phyloP scores from a whole-genome alignment of 2,329 filamentous ascomycete genomes.

The Penicillium sp. region DNA sequence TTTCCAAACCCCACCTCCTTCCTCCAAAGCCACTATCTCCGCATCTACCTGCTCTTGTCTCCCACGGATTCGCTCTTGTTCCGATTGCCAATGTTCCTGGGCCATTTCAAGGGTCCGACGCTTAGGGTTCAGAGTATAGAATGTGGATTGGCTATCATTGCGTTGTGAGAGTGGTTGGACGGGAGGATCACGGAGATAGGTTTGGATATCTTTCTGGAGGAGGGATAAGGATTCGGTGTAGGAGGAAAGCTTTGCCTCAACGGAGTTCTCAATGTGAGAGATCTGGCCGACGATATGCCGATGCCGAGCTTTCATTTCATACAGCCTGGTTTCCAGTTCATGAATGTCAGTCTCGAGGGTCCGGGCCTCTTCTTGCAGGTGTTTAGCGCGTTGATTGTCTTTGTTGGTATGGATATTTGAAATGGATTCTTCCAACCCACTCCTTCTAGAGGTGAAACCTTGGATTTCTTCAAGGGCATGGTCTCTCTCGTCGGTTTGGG shows the following conservation, averaged over 20 bases:
- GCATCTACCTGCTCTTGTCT: slow-evolving; percentile 53
- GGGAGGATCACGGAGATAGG: slow-evolving; percentile 56
- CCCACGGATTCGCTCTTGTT: slow-evolving; percentile 50
- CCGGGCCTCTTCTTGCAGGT: slow-evolving; percentile 56
- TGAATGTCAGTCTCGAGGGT: slow-evolving; percentile 61
- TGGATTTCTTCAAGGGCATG: slow-evolving; percentile 56
- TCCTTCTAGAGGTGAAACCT: slow-evolving; percentile 54
- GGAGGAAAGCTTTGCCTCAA: slow-evolving; percentile 62
- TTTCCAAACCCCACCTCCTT: slow-evolving; percentile 64
- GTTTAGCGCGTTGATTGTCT: slow-evolving; percentile 48
- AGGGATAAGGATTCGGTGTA: slow-evolving; percentile 61
- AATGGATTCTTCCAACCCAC: slow-evolving; percentile 57
- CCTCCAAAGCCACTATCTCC: slow-evolving; percentile 62
- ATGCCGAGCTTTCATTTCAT: slow-evolving; percentile 60
- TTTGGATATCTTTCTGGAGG: slow-evolving; percentile 58
- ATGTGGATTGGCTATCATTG: slow-evolving; percentile 41
- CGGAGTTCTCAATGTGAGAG: slow-evolving; percentile 58
- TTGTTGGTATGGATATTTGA: slow-evolving; percentile 52
- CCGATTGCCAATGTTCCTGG: slow-evolving; percentile 59
- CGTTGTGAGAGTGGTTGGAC: slow-evolving; percentile 41
- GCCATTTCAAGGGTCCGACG: slow-evolving; percentile 65
- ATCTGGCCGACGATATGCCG: slow-evolving; percentile 57
- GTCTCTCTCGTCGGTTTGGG: slow-evolving; percentile 50
- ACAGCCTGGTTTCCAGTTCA: slow-evolving; percentile 60
- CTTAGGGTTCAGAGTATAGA: slow-evolving; percentile 58